These are phyloP conservation scores for Penicillium chermesinum DNA, from an alignment of 495 filamentous ascomycete genomes.

Conservation along the genomic window DNA sequence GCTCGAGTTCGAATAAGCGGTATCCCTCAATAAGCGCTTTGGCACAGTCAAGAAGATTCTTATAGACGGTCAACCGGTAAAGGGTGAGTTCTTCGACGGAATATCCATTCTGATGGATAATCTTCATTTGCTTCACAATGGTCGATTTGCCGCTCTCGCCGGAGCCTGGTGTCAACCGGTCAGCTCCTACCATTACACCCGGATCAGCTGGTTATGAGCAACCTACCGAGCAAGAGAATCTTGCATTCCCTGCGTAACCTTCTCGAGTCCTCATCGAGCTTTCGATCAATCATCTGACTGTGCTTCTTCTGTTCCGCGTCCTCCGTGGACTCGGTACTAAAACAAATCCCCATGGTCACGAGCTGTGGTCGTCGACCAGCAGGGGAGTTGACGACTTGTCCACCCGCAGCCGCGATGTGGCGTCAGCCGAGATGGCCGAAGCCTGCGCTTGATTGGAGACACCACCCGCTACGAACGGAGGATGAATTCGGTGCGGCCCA, in stretches of 20 bases:
- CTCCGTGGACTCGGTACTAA: slow-evolving; percentile 70
- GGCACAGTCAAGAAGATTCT: slow-evolving; percentile 94
- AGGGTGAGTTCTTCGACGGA: slow-evolving; percentile 83
- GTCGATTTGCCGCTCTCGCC: slow-evolving; percentile 99
- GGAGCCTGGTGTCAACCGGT: slow-evolving; percentile 56
- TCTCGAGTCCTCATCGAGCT: slow-evolving; percentile 86
- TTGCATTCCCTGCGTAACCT: slow-evolving; percentile 95
- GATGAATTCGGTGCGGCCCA: slow-evolving; percentile 8
- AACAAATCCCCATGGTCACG: slow-evolving; percentile 76
- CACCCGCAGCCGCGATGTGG: slow-evolving; percentile 23
- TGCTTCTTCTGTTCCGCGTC: slow-evolving; percentile 88
- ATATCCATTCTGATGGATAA: slow-evolving; percentile 97
- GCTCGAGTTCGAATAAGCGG: slow-evolving; percentile 78
- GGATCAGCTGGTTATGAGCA: no score
- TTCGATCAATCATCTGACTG: slow-evolving; percentile 89
- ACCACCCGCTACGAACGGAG: slow-evolving; percentile 17
- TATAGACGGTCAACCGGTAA: slow-evolving; percentile 94
- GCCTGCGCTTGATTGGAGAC: slow-evolving; percentile 13
- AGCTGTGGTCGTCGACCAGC: slow-evolving; percentile 19
- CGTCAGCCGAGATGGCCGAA: slow-evolving; percentile 25
- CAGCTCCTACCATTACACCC: no score
- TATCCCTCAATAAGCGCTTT: slow-evolving; percentile 87
- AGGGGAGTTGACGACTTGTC: slow-evolving; percentile 16
- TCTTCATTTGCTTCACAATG: slow-evolving; percentile 99
- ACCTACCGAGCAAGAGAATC: slow-evolving; percentile 86